Base-by-base conservation (phyloP, 495 filamentous ascomycete genomes). In the Stereocaulon alpinum region DNA sequence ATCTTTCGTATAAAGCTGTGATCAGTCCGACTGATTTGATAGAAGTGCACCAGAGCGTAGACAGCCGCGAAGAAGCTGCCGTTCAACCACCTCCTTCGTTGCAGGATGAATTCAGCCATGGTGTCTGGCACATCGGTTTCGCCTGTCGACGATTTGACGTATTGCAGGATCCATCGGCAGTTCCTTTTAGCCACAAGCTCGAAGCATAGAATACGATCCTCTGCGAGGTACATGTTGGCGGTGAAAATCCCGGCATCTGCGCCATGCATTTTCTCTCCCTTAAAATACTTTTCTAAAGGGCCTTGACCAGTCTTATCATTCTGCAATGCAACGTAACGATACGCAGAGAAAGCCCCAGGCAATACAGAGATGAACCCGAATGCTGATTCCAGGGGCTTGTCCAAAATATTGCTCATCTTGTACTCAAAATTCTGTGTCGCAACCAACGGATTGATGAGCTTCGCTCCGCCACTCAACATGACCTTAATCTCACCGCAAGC, bases 401-500 rank as follows among this genome's bases (percentile, higher is more conserved):
- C 94, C 22, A 99, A 82, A 67, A 99, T 99, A 70, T 99, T 99
- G 72, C 89, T 95, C 82, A 99, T 94, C 77, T 99, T 99, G 77
- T 99, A 99, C 76, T 99, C 94, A 67, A 99, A 99, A 67, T 99
- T 99, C 71, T 99, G 94, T 5, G 90, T 89, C 3, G 94, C 94
- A 12, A 99, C 88, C 18, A 99, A 79, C 0, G 94, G 94, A 63
- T 97, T 99, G 62, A 96, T 63, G 54, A 98, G 77, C 66, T 94
- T 89, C 74, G 86, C 95, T 61, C 89, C 89, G 58, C 85, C 86
- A n/a, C 84, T 88, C 74, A 96, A 77, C 91, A 97, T 96, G 60
- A 94, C 93, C 74, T 97, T 97, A 74, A 99, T 99, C 72, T 99
- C 94, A 73, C 94, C 94, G 71, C 94, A 97, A 61, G 94, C 94